These are phyloP conservation scores for Pythium utonaiense DNA, from an alignment of 352 stramenopile species.

Conservation along the genomic window DNA sequence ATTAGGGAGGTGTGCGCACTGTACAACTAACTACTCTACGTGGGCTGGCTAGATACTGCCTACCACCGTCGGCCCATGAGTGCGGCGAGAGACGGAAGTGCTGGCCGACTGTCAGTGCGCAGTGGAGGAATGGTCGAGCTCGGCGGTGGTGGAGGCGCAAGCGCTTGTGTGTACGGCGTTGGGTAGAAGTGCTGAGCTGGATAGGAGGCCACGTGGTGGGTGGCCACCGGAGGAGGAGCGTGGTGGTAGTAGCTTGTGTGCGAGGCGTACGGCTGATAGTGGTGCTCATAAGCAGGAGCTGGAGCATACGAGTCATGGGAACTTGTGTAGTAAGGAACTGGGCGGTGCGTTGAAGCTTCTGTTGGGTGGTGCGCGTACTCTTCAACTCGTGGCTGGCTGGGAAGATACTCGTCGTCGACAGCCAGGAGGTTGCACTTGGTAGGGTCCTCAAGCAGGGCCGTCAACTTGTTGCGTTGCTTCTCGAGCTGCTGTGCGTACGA, in stretches of 20 bases:
- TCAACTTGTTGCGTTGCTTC: slow-evolving; percentile 77
- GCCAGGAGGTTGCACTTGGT: slow-evolving; percentile 47
- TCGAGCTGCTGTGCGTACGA: slow-evolving; percentile 68
- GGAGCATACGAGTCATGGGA: neutral
- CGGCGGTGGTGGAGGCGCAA: neutral
- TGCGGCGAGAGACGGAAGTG: slow-evolving; percentile 17
- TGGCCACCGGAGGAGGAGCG: neutral
- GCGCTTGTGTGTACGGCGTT: neutral
- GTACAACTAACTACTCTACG: slow-evolving; percentile 1
- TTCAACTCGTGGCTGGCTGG: neutral
- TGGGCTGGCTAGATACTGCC: neutral
- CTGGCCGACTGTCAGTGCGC: slow-evolving; percentile 11
- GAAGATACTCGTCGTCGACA: slow-evolving; percentile 30
- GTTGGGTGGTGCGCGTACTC: neutral
- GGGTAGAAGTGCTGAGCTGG: slow-evolving; percentile 2
- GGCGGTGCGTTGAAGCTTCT: neutral
- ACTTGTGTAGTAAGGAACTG: neutral
- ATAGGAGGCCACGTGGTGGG: slow-evolving; percentile 7
- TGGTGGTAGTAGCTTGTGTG: slow-evolving; percentile 15
- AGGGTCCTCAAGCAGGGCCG: slow-evolving; percentile 55
- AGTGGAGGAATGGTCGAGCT: slow-evolving; percentile 17
- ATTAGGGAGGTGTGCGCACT: slow-evolving; percentile 11
- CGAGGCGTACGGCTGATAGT: neutral
- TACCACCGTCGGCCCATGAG: slow-evolving; percentile 20
- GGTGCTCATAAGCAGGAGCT: slow-evolving; percentile 4